Evolutionary conservation across 1,139 yeast species (phyloP).

Genomic region (Magnusiomyces tetraspermus): DNA sequence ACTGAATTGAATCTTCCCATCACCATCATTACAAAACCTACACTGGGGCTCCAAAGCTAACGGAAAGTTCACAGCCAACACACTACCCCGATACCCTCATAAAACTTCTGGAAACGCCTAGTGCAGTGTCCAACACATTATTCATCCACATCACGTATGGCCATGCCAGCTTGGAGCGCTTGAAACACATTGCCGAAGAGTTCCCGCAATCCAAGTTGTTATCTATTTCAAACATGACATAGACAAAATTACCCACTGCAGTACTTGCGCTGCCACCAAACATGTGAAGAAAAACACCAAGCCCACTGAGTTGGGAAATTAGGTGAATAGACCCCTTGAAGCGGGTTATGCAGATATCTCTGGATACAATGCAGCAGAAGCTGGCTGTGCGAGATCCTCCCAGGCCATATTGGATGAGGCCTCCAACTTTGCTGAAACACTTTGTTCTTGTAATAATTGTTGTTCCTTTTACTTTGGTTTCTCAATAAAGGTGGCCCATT

Average conservation of each 20-base stretch:
- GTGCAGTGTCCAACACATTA: background rate
- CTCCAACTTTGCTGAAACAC: background rate
- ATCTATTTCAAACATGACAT: background rate
- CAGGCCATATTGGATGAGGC: background rate
- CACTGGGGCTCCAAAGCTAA: background rate
- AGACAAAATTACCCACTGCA: background rate
- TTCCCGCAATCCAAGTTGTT: background rate
- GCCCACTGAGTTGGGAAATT: background rate
- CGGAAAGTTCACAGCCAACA: background rate
- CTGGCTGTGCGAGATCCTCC: background rate
- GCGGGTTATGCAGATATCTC: background rate
- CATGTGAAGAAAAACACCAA: background rate
- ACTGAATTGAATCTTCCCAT: no score
- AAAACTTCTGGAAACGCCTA: background rate
- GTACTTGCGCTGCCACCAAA: background rate
- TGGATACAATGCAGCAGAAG: background rate
- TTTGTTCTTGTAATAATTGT: background rate
- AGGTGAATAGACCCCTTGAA: background rate
- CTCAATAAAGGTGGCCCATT: background rate
- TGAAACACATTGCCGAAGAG: background rate
- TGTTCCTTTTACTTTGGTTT: no score
- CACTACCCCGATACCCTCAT: background rate
- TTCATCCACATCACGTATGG: background rate
- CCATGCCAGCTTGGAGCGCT: background rate
- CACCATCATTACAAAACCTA: no score